Base-by-base conservation (phyloP, 441 rosid genomes). In the Flueggea neowawraea region DNA sequence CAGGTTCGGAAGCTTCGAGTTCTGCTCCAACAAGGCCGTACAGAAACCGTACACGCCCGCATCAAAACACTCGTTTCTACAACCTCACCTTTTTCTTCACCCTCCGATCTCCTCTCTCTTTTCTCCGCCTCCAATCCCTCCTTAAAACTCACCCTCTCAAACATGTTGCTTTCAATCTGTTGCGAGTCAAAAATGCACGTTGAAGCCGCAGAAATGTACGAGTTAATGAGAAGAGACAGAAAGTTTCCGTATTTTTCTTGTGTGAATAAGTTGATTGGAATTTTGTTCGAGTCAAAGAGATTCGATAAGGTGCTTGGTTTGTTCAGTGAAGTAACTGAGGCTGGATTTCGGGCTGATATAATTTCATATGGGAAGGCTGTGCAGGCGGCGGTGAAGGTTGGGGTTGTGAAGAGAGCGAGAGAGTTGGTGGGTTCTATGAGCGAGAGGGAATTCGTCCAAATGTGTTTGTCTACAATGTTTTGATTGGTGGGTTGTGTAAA, bases 281-380 rank as follows among this genome's bases (percentile, higher is more conserved):
- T 70, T 39, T 73, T 91, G 48, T 75, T 73, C 32, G 73, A 73
- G 43, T 56, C 52, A 5, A 81, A 76, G 62, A 74, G 80, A 33
- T 85, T 68, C 57, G 75, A 67, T 36, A 60, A 53, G 68, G 73
- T 80, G 59, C 71, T 91, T 60, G 69, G 60, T 16, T 69, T 88
- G 71, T 84, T 88, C 64, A 61, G 55, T 58, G 91, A 79, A 68
- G 70, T 83, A 3, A 31, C 74, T 14, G 77, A 58, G 13, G 76
- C 75, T 33, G 83, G 82, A 63, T 78, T 78, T 64, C 67, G 75
- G 58, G 84, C 89, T 14, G 84, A 82, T 66, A 78, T 63, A 59
- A 73, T 77, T 69, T 77, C 80, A 51, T 87, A 68, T 2, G 92
- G 85, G 13, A 91, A 84, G 62, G 96, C 87, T 1, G 75, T 87